Conservation (phyloP, 495 filamentous ascomycete genomes). For the Pyrenula massariospora region DNA sequence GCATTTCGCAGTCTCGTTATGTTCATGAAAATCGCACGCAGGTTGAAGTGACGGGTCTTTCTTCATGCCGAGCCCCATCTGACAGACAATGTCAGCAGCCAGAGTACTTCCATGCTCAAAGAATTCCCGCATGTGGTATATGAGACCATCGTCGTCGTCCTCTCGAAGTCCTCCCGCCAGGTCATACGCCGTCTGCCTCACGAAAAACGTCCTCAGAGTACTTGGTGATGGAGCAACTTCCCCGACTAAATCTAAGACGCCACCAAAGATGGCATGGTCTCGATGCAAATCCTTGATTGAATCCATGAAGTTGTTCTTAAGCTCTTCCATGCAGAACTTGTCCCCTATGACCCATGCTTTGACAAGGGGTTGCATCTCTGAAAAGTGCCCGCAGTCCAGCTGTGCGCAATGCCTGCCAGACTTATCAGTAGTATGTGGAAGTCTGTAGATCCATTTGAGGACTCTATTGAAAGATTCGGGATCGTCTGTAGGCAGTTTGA, state of each 20-base stretch:
- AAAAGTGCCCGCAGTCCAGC: no score
- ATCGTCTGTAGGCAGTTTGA: constrained; percentile 3
- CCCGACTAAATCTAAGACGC: neutral
- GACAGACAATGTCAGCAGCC: neutral
- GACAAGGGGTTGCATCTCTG: neutral
- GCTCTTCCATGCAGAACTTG: neutral
- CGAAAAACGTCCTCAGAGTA: neutral
- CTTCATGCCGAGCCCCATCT: neutral
- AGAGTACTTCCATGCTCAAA: neutral
- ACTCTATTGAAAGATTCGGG: neutral
- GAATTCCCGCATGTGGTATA: neutral
- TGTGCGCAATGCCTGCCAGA: no score
- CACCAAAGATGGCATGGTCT: neutral
- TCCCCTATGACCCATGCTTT: constrained; percentile 2
- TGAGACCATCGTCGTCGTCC: neutral
- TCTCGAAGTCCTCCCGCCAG: neutral
- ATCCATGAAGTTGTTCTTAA: constrained; percentile 4
- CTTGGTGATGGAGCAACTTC: neutral
- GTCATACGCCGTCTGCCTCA: neutral
- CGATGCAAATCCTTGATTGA: neutral
- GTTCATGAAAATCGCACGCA: neutral
- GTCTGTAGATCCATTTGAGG: constrained; percentile 1
- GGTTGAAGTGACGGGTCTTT: neutral
- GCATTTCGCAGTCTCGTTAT: neutral
- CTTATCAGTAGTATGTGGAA: no score